Evolutionary conservation across 2,329 filamentous ascomycete species (phyloP).

Genomic region (Botrytis fabae): DNA sequence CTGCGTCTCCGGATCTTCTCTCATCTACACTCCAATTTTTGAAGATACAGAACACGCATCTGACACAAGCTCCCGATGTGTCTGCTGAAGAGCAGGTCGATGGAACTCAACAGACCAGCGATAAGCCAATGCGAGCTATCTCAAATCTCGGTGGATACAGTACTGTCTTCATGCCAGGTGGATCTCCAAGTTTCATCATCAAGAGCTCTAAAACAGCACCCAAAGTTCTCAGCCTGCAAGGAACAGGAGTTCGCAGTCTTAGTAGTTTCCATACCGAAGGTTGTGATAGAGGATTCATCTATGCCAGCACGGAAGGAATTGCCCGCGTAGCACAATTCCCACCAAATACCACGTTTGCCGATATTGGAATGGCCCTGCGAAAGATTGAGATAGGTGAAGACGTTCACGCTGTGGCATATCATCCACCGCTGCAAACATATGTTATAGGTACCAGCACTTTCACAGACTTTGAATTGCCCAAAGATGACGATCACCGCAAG

Average conservation of each 20-base stretch:
- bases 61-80: constrained; percentile 59
- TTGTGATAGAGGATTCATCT: constrained; percentile 81
- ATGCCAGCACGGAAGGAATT: constrained; percentile 70
- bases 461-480: constrained; percentile 78
- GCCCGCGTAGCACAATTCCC: constrained; percentile 75
- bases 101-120: constrained; percentile 47
- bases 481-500: constrained; percentile 77
- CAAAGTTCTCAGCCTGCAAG: constrained; percentile 71
- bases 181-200: constrained; percentile 77
- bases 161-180: constrained; percentile 78
- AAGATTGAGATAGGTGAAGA: constrained; percentile 72
- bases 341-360: constrained; percentile 63
- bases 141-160: constrained; percentile 73
- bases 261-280: constrained; percentile 74
- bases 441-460: constrained; percentile 68
- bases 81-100: constrained; percentile 51
- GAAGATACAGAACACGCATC: constrained; percentile 68
- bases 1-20: constrained; percentile 29
- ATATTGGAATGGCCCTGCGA: constrained; percentile 72
- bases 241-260: constrained; percentile 67
- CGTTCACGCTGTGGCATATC: constrained; percentile 72
- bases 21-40: constrained; percentile 65
- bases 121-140: constrained; percentile 47
- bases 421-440: constrained; percentile 72
- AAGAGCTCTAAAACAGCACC: constrained; percentile 78